These are phyloP conservation scores for Physcia stellaris DNA, from an alignment of 495 filamentous ascomycete species.

Conservation along the genomic window DNA sequence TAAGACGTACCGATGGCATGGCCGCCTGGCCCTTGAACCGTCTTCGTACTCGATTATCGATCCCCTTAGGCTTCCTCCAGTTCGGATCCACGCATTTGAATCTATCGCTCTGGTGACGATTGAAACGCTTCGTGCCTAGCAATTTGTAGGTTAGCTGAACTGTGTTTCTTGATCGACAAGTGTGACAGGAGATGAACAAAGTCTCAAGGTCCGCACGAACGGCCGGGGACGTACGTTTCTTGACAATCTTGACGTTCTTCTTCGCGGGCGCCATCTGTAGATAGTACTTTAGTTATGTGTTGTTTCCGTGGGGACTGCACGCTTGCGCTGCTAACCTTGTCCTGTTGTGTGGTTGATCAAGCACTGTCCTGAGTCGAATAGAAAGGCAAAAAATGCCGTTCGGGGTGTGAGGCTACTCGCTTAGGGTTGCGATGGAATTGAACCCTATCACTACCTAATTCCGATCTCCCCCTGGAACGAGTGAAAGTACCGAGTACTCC, in stretches of 20 bases:
- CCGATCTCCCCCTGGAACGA: neutral
- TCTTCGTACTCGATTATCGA: conserved; percentile 83
- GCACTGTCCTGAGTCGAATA: neutral
- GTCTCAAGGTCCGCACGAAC: too few relatives aligned
- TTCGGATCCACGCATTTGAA: conserved; percentile 76
- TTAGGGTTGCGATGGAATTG: neutral
- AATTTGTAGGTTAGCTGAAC: conserved; percentile 10
- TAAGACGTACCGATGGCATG: conserved; percentile 86
- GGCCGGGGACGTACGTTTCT: conserved; percentile 78
- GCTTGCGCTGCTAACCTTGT: neutral
- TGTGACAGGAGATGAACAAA: too few relatives aligned
- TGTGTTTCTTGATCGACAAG: too few relatives aligned
- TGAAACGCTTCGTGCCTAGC: conserved; percentile 76
- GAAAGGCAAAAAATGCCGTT: too few relatives aligned
- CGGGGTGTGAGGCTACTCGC: too few relatives aligned
- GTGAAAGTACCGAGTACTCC: too few relatives aligned
- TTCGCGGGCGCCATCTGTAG: conserved; percentile 90
- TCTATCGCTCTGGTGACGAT: conserved; percentile 90
- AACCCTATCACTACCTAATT: neutral
- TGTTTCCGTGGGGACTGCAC: neutral
- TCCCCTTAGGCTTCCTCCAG: conserved; percentile 99
- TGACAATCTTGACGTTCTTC: conserved; percentile 97
- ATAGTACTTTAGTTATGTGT: neutral
- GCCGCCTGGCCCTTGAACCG: conserved; percentile 87
- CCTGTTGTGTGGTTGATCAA: neutral